A percentile compares a stretch with the other conserved stretches of the same genome.
phyloP scores from a whole-genome alignment of 345 rosid species.

The Dipteronia sinensis region DNA sequence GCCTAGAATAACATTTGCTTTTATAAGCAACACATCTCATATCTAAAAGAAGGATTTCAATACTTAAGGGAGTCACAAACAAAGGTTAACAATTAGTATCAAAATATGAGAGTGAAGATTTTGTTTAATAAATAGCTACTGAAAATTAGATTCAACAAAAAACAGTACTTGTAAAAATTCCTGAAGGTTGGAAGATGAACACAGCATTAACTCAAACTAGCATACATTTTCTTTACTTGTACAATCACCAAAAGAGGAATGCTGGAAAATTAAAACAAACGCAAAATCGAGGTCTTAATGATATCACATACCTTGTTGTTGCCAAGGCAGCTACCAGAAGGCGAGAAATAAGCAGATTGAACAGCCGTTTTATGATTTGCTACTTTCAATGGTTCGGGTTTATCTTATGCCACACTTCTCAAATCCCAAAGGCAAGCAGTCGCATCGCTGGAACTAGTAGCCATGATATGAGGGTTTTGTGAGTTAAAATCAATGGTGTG shows the following conservation, averaged over 20 bases:
- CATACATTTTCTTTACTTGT: not conserved
- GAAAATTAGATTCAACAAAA: too few relatives aligned
- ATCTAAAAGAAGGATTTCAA: too few relatives aligned
- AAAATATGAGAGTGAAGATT: not conserved
- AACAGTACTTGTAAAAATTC: not conserved
- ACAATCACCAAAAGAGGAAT: not conserved
- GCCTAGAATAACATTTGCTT: too few relatives aligned
- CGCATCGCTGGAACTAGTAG: slow-evolving; percentile 77
- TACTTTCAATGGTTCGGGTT: slow-evolving; percentile 42
- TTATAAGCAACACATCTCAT: too few relatives aligned
- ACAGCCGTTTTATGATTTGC: slow-evolving; percentile 57
- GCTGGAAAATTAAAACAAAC: not conserved
- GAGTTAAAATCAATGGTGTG: slow-evolving; percentile 75
- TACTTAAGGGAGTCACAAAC: not conserved
- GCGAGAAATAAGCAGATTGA: slow-evolving; percentile 88
- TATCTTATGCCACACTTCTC: slow-evolving; percentile 45
- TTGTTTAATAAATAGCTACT: not conserved
- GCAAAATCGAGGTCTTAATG: not conserved
- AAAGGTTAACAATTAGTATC: too few relatives aligned
- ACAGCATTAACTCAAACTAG: not conserved
- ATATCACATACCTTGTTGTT: slow-evolving; percentile 63
- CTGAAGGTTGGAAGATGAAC: not conserved
- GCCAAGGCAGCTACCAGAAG: slow-evolving; percentile 69
- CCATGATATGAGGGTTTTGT: slow-evolving; percentile 61
- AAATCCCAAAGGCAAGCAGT: slow-evolving; percentile 89